Percentiles rank a stretch among this genome's conserved stretches.
phyloP scores from a whole-genome alignment of 352 stramenopile genomes.

The Globisporangium irregulare region DNA sequence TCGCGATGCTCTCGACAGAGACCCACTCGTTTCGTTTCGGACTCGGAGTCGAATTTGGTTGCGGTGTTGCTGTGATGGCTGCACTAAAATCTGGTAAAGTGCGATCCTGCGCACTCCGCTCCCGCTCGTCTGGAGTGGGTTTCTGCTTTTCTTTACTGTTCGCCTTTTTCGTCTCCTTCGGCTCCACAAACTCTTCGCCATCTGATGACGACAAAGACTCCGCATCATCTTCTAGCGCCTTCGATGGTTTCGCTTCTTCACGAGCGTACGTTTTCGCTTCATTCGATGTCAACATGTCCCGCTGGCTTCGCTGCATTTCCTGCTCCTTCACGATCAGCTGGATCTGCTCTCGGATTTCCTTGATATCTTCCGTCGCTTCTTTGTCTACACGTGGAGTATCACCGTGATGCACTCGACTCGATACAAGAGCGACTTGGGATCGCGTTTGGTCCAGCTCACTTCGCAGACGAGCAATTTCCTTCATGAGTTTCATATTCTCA shows the following conservation, averaged over 20 bases:
- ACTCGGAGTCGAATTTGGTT: background rate
- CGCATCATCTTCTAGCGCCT: conserved; percentile 11
- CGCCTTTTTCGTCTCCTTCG: background rate
- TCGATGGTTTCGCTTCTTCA: background rate
- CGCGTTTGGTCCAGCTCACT: conserved; percentile 30
- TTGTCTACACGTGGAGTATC: background rate
- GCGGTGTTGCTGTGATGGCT: background rate
- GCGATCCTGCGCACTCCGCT: background rate
- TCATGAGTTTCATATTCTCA: conserved; percentile 30
- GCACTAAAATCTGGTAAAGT: background rate
- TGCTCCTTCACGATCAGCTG: conserved; percentile 12
- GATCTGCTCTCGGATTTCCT: conserved; percentile 13
- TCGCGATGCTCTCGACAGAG: conserved; percentile 34
- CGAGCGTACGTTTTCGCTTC: background rate
- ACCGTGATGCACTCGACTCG: background rate
- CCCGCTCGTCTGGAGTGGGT: background rate
- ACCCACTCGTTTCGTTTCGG: conserved; percentile 9
- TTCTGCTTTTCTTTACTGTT: background rate
- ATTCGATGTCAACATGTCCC: background rate
- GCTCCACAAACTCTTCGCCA: conserved; percentile 8
- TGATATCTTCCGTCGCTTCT: conserved; percentile 8
- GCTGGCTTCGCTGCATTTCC: conserved; percentile 11
- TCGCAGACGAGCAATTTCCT: conserved; percentile 33
- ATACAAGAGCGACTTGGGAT: background rate
- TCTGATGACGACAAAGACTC: conserved; percentile 19